phyloP scores from a whole-genome alignment of 345 rosid species.

The Noccaea bulbosa region DNA sequence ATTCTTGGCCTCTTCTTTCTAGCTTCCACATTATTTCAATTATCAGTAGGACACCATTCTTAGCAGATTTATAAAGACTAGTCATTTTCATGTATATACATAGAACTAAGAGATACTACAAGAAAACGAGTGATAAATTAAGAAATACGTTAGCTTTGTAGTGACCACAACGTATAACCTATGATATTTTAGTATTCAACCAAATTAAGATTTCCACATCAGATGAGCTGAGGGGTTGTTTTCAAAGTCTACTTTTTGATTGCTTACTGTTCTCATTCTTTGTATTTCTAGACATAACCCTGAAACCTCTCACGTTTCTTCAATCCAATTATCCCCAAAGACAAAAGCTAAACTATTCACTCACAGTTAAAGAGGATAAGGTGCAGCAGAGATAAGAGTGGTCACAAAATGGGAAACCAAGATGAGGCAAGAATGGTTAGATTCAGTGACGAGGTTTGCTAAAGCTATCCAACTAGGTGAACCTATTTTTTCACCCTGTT shows the following conservation, averaged over 20 bases:
- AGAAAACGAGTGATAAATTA: constrained; percentile 34
- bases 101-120: background rate
- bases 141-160: constrained; percentile 29
- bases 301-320: constrained; percentile 22
- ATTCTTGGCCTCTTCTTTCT: constrained; percentile 41
- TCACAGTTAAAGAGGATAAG: constrained; percentile 16
- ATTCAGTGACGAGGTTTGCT: constrained; percentile 56
- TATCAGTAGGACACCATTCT: constrained; percentile 34
- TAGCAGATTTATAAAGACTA: constrained; percentile 29
- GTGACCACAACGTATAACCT: constrained; percentile 25
- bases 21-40: constrained; percentile 22
- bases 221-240: constrained; percentile 35
- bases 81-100: constrained; percentile 35
- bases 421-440: constrained; percentile 26
- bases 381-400: constrained; percentile 15
- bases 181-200: background rate
- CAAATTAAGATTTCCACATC: constrained; percentile 21
- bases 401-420: constrained; percentile 21
- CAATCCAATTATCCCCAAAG: background rate
- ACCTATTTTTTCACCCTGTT: background rate
- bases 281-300: constrained; percentile 12
- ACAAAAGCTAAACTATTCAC: constrained; percentile 37
- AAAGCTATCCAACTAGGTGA: constrained; percentile 55
- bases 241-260: constrained; percentile 31
- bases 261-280: constrained; percentile 19